Conservation (phyloP, 148 eudicot species). For the Arctostaphylos glauca region DNA sequence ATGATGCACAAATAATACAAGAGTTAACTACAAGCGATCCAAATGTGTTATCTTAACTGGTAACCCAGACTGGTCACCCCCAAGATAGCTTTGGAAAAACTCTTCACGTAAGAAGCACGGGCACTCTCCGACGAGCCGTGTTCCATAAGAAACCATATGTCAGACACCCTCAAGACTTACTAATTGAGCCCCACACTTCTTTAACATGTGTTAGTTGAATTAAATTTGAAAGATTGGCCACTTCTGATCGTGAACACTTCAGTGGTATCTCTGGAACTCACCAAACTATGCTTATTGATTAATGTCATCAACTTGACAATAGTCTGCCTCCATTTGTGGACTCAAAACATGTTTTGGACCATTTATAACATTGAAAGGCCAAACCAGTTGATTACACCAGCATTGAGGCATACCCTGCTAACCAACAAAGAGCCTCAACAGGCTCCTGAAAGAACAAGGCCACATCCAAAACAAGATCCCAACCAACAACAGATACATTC, state of each 20-base stretch:
- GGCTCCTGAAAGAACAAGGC: background rate
- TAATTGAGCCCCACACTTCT: background rate
- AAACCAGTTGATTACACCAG: background rate
- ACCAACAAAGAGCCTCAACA: background rate
- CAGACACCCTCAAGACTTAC: background rate
- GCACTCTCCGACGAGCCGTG: background rate
- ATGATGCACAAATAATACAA: background rate
- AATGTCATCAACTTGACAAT: no score
- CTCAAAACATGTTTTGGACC: background rate
- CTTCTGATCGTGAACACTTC: background rate
- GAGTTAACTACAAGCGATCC: background rate
- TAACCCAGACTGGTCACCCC: background rate
- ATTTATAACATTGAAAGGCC: no score
- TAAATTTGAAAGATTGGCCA: background rate
- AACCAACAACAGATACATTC: background rate
- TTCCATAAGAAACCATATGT: background rate
- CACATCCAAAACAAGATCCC: background rate
- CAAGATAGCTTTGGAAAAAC: background rate
- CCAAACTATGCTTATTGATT: background rate
- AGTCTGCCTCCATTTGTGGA: no score
- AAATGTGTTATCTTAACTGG: background rate
- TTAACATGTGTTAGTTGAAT: background rate
- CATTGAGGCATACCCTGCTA: background rate
- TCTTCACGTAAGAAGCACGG: background rate
- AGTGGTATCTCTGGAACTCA: background rate